These are phyloP conservation scores for Naganishia cerealis DNA, from an alignment of 1,284 basidiomycete species.

Conservation along the genomic window DNA sequence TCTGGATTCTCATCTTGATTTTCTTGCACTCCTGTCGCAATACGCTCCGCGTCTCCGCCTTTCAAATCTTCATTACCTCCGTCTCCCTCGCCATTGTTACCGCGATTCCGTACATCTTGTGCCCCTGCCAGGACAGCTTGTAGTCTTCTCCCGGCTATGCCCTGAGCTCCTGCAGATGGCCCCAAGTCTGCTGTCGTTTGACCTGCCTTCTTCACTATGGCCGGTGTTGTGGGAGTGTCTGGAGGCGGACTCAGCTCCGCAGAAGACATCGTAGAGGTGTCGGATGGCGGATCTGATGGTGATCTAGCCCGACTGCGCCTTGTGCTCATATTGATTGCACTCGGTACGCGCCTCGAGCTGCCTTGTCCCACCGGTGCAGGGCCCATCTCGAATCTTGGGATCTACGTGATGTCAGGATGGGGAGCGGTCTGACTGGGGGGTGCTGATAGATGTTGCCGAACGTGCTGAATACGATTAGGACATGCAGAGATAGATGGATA, in stretches of 20 bases:
- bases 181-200: not conserved
- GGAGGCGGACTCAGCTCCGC: constrained; percentile 8
- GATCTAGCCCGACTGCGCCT: constrained; percentile 2
- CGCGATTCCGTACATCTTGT: not conserved
- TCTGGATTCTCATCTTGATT: not conserved
- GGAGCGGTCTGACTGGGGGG: not conserved
- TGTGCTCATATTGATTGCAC: constrained; percentile 1
- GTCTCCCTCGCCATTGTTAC: not conserved
- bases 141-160: constrained; percentile 1
- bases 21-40: not conserved
- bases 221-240: constrained; percentile 20
- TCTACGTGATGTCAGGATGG: not conserved
- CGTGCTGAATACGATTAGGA: not conserved
- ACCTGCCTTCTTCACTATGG: constrained; percentile 10
- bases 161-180: not conserved
- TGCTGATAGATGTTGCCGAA: not conserved
- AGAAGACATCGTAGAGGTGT: constrained; percentile 11
- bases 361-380: not conserved
- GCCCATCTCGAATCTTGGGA: not conserved
- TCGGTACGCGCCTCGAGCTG: not conserved
- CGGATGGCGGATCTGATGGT: not conserved
- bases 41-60: not conserved
- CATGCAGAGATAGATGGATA: not conserved
- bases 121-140: constrained; percentile 9
- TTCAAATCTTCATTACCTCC: not conserved